These are phyloP conservation scores for Fraxinus sp. DNA, from an alignment of 305 asterid genomes.

Conservation along the genomic window DNA sequence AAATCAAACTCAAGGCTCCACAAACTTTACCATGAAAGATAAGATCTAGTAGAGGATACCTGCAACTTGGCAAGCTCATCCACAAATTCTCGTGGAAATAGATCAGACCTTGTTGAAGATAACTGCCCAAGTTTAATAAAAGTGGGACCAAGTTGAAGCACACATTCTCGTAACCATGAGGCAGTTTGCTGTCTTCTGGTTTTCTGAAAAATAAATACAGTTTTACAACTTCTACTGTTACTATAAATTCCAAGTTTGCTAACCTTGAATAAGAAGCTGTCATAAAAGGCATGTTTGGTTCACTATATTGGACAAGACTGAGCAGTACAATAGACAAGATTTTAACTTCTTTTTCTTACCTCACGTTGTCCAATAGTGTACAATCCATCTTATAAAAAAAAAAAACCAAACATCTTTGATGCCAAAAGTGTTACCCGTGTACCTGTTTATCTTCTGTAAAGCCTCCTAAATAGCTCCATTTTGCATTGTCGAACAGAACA, in stretches of 20 bases:
- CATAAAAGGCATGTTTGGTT: neutral
- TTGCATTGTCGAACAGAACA: slow-evolving; percentile 73
- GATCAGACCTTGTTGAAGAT: slow-evolving; percentile 92
- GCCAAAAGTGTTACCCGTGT: neutral
- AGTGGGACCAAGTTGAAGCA: slow-evolving; percentile 94
- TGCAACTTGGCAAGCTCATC: slow-evolving; percentile 93
- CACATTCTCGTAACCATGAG: slow-evolving; percentile 81
- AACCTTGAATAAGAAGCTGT: neutral
- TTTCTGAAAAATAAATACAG: slow-evolving; percentile 37
- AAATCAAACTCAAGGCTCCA: slow-evolving; percentile 12
- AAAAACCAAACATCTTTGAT: neutral
- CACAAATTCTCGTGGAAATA: slow-evolving; percentile 88
- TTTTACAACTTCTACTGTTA: neutral
- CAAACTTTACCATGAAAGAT: neutral
- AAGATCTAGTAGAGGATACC: slow-evolving; percentile 38
- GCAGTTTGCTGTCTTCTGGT: slow-evolving; percentile 72
- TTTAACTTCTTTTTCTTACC: neutral
- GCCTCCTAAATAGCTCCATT: slow-evolving; percentile 76
- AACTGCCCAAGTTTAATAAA: slow-evolving; percentile 91
- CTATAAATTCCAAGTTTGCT: slow-evolving; percentile 7
- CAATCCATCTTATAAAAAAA: neutral
- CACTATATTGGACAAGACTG: neutral
- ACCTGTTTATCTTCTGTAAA: slow-evolving; percentile 91
- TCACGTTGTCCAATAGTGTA: neutral
- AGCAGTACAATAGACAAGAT: neutral